Evolutionary conservation across 768 basidiomycete genomes (phyloP), one percentile per base, ranked within the genome.

Genomic region (Gloeopeniophorella convolvens): DNA sequence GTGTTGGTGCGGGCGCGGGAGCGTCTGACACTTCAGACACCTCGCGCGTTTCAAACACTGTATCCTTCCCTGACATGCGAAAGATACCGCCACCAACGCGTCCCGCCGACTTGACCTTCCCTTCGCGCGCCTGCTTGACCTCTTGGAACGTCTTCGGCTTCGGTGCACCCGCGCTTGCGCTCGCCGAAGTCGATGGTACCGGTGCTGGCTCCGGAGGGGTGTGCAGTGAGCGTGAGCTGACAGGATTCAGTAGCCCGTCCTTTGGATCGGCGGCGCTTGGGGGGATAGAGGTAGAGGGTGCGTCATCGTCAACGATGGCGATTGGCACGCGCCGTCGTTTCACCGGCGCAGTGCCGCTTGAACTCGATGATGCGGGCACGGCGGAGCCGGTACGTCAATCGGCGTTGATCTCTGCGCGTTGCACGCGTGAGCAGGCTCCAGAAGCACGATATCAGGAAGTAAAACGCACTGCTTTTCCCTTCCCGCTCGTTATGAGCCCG

Each of bases 71-170:
- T 11, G 78, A 73, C 3, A 72, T 66, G 23, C 80, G 76, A 67
- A 90, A 86, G 43, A 90, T 83, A 0, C 86, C 87, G 7, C 85
- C 87, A 0, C 83, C 80, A 3, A 80, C 75, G 33, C 71, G 71
- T 47, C 68, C 15, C 58, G 66, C 51, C 47, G 50, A 44, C 13
- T 69, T 74, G n/a, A n/a, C n/a, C 11, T 65, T 66, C 36, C 46
- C 70, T 12, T 79, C 75, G 23, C 84, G 77, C 0, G 70, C 71
- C 45, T 75, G 70, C 59, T 82, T 84, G 5, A 76, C 82, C 23
- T 82, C 77, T 52, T 71, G 66, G 64, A 85, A 85, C 2, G 77
- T 36, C 51, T 57, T n/a, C 54, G 61, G 44, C 4, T 53, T 48
- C 23, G 36, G 28, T 18, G 35, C 20, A 34, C 57, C n/a, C 55